These are phyloP conservation scores for Cryphonectria radicalis DNA, from an alignment of 2,329 filamentous ascomycete genomes.

Conservation along the genomic window DNA sequence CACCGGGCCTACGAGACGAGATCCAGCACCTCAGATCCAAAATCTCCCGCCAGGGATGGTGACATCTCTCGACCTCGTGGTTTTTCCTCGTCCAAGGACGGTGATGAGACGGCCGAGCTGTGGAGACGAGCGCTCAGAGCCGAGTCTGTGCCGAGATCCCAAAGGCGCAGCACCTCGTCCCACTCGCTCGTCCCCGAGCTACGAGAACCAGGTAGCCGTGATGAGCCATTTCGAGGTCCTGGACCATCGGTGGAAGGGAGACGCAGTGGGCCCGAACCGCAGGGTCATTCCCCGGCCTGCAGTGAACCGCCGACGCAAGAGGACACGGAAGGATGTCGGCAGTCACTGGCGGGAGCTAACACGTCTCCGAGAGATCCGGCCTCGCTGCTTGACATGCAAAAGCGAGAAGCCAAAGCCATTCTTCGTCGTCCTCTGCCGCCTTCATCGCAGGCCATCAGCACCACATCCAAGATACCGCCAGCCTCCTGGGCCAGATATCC, in stretches of 20 bases:
- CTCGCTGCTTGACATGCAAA: conserved; percentile 11
- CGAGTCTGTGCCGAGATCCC: conserved; percentile 24
- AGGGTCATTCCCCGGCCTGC: conserved; percentile 18
- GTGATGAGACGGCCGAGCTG: conserved; percentile 26
- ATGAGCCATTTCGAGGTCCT: neutral
- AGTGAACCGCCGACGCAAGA: neutral
- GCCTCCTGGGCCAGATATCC: conserved; percentile 42
- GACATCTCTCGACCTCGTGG: conserved; percentile 17
- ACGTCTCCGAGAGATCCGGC: conserved; percentile 20
- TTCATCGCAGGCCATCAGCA: neutral
- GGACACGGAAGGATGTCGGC: conserved; percentile 13
- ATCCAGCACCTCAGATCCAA: neutral
- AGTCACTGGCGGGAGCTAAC: conserved; percentile 18
- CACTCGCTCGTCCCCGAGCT: neutral
- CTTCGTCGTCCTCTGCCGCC: neutral
- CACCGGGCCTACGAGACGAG: neutral
- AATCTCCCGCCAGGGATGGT: neutral
- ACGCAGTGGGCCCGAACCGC: conserved; percentile 10
- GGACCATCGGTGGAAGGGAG: conserved; percentile 15
- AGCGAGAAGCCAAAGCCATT: conserved; percentile 14
- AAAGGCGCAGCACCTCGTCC: conserved; percentile 21
- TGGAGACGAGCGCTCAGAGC: conserved; percentile 31
- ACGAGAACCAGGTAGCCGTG: neutral
- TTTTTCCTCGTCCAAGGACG: conserved; percentile 27
- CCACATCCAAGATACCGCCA: conserved; percentile 27